phyloP scores from a whole-genome alignment of 331 rosid genomes.

The Cydonia oblonga region DNA sequence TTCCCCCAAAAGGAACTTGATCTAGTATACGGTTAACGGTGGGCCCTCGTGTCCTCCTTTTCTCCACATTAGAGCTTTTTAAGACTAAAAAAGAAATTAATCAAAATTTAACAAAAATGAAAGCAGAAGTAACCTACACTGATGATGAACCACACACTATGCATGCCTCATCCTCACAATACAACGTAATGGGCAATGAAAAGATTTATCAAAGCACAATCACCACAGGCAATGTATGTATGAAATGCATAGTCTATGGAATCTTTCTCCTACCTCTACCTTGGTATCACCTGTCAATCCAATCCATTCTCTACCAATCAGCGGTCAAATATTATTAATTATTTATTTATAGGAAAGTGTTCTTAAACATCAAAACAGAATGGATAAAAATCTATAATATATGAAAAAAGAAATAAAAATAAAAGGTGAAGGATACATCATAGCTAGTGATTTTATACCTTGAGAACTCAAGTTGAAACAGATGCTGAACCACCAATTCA shows the following conservation, averaged over 20 bases:
- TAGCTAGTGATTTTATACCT: no score
- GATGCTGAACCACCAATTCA: no score
- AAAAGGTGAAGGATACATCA: no score
- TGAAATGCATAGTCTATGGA: neutral
- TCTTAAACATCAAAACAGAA: no score
- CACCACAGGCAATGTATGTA: neutral
- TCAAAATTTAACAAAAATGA: neutral
- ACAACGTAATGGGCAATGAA: neutral
- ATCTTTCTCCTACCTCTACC: no score
- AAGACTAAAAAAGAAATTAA: neutral
- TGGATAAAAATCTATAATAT: no score
- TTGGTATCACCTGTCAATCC: no score
- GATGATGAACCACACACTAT: neutral
- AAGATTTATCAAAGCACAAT: neutral
- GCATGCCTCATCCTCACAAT: neutral
- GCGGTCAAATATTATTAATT: no score
- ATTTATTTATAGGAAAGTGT: no score
- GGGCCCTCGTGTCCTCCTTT: slow-evolving; percentile 6
- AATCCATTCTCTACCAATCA: no score
- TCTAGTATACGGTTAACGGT: neutral
- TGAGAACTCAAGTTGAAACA: no score
- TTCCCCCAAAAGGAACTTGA: neutral
- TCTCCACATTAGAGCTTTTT: neutral
- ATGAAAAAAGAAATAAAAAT: no score
- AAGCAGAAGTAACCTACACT: neutral